Percentiles rank a stretch among this genome's conserved stretches.
Evolutionary conservation across 2,329 filamentous ascomycete species (phyloP).

Genomic region (Fusarium sp.): DNA sequence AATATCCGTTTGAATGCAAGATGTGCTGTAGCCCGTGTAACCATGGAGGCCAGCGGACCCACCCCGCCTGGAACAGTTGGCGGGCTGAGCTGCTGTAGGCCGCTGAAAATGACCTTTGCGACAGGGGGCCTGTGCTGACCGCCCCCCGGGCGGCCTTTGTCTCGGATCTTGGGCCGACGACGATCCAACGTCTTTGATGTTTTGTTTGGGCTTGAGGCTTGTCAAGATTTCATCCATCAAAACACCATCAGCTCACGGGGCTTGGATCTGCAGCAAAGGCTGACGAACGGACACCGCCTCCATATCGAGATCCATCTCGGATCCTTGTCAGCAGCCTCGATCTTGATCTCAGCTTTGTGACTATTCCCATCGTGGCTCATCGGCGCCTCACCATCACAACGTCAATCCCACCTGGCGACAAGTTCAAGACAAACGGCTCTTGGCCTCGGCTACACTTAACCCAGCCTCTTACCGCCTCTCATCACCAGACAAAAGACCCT

Average conservation of each 20-base stretch:
- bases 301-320: background rate
- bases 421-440: background rate
- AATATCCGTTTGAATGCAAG: conserved; percentile 11
- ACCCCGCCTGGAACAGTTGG: conserved; percentile 19
- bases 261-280: background rate
- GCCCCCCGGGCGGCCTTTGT: conserved; percentile 24
- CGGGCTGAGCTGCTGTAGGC: conserved; percentile 1
- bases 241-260: background rate
- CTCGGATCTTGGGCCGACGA: conserved; percentile 40
- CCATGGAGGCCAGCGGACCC: conserved; percentile 11
- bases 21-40: conserved; percentile 32
- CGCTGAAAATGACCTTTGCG: conserved; percentile 17
- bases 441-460: background rate
- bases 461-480: background rate
- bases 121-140: conserved; percentile 28
- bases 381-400: background rate
- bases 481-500: background rate
- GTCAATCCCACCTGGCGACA: background rate
- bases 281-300: background rate
- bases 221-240: background rate
- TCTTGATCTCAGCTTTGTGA: background rate
- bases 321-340: background rate
- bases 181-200: conserved; percentile 19
- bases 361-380: conserved; percentile 3
- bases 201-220: conserved; percentile 30